Base-by-base conservation (phyloP, 768 basidiomycete species). In the Sutorius australiensis region DNA sequence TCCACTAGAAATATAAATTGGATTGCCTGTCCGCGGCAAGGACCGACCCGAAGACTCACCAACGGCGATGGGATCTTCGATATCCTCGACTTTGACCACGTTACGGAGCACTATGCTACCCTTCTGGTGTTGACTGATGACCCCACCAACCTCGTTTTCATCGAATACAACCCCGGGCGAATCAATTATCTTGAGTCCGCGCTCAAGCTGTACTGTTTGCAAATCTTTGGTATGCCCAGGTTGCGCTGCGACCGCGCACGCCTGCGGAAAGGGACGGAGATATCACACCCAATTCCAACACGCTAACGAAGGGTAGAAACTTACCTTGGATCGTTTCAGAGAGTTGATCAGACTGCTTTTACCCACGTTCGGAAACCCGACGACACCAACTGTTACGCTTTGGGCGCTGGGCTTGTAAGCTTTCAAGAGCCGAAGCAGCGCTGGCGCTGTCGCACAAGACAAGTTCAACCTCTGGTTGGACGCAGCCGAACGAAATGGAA, bases 111-210 rank as follows among this genome's bases (percentile, higher is more conserved):
- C 75, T 13, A 95, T 76, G 60, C 83, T 86, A 5, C 70, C 72
- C 48, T 69, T 76, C 28, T 65, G 68, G 21, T 77, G 76, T 50
- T 81, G 83, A 21, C 68, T 73, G 41, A 71, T 69, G 70, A 80
- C 58, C 33, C 66, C 69, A 46, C 76, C 70, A 44, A 76, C 66
- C 44, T 84, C 79, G 51, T 89, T 84, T 51, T 92, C 90, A 55
- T 94, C 92, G 60, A 97, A 92, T 2, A 99, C 89, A n/a, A 98
- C 93, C 55, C 95, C 97, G 1, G 97, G 95, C 34, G 94, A 98
- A 70, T 98, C 97, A 6, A 98, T 79, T 33, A 98, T 86, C 51
- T 87, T 84, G 64, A 99, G 79, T 0, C 94, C 93, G 40, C 93
- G 89, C 68, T 98, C 95, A 4, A 99, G 77, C 56, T 92, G 91